Evolutionary conservation across 1,139 yeast species (phyloP).

Genomic region (Yarrowia galli): DNA sequence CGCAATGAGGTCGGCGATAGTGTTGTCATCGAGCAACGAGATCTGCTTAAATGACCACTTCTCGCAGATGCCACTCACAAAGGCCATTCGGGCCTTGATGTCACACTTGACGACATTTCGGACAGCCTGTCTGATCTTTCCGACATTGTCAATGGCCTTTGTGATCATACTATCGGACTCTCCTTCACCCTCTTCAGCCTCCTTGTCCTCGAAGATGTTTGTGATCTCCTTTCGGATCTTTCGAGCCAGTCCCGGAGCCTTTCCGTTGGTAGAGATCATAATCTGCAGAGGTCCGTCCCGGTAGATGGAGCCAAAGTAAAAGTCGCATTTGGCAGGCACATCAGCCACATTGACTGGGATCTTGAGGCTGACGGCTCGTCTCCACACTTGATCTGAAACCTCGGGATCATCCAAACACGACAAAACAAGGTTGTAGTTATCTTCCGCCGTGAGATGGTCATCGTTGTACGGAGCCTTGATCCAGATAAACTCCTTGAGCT

Average conservation of each 20-base stretch:
- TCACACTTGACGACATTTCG: slow-evolving; percentile 52
- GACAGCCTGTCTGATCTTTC: slow-evolving; percentile 61
- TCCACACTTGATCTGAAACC: slow-evolving; percentile 65
- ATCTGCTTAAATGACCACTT: slow-evolving; percentile 64
- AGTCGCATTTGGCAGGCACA: slow-evolving; percentile 82
- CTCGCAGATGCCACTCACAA: slow-evolving; percentile 75
- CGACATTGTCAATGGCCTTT: slow-evolving; percentile 69
- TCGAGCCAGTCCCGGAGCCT: slow-evolving; percentile 77
- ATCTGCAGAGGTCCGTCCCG: slow-evolving; percentile 79
- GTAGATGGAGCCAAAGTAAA: slow-evolving; percentile 82
- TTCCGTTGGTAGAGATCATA: slow-evolving; percentile 85
- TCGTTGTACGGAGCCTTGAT: slow-evolving; percentile 41
- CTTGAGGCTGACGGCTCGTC: slow-evolving; percentile 59
- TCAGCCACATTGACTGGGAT: slow-evolving; percentile 86
- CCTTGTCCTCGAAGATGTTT: slow-evolving; percentile 50
- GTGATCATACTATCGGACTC: slow-evolving; percentile 52
- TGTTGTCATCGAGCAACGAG: slow-evolving; percentile 53
- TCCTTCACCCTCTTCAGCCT: slow-evolving; percentile 46
- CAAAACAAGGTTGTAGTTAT: slow-evolving; percentile 66
- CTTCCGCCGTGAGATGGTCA: slow-evolving; percentile 33
- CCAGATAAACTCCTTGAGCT: slow-evolving; percentile 28
- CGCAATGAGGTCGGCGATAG: slow-evolving; percentile 46
- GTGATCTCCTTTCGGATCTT: slow-evolving; percentile 68
- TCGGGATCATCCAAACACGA: slow-evolving; percentile 80
- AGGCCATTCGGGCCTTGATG: slow-evolving; percentile 70